A percentile compares a stretch with the other conserved stretches of the same genome.
These are phyloP conservation scores for Penicillium nucicola DNA, from an alignment of 495 filamentous ascomycete genomes.

Conservation along the genomic window DNA sequence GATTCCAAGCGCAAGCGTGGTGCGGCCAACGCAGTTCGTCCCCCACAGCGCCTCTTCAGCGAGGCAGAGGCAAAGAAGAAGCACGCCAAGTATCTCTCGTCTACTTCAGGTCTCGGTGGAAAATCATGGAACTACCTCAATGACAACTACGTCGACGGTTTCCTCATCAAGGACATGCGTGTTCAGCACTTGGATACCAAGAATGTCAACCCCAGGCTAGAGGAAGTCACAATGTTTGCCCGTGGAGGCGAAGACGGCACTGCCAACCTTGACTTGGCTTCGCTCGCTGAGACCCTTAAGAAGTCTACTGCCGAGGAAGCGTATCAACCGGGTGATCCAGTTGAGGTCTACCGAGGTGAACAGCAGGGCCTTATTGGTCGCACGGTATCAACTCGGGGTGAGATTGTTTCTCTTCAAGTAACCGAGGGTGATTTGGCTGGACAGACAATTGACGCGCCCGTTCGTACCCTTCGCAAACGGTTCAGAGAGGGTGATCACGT, in stretches of 20 bases:
- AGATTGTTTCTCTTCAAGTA: slow-evolving; percentile 90
- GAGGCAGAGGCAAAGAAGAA: slow-evolving; percentile 90
- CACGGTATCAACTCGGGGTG: slow-evolving; percentile 79
- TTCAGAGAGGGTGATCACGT: slow-evolving; percentile 96
- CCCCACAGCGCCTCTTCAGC: slow-evolving; percentile 89
- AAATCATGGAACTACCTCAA: slow-evolving; percentile 81
- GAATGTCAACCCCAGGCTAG: slow-evolving; percentile 87
- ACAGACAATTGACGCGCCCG: slow-evolving; percentile 85
- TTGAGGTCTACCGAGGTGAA: slow-evolving; percentile 95
- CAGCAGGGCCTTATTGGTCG: slow-evolving; percentile 87
- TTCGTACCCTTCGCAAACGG: slow-evolving; percentile 87
- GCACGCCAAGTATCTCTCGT: slow-evolving; percentile 66
- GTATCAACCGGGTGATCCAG: slow-evolving; percentile 87
- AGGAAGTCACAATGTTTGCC: slow-evolving; percentile 94
- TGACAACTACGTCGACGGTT: slow-evolving; percentile 89
- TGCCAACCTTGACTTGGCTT: slow-evolving; percentile 87
- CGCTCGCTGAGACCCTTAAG: slow-evolving; percentile 82
- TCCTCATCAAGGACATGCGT: slow-evolving; percentile 90
- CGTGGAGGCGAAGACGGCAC: slow-evolving; percentile 83
- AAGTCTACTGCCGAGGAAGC: slow-evolving; percentile 70
- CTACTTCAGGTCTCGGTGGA: slow-evolving; percentile 50
- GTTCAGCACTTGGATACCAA: slow-evolving; percentile 78
- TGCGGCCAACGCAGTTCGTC: slow-evolving; percentile 54
- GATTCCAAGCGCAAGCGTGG: slow-evolving; percentile 76
- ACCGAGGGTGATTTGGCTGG: slow-evolving; percentile 78